Evolutionary conservation across 495 filamentous ascomycete species (phyloP), one percentile per base, ranked within the genome.

Genomic region (Xylaria nigripes): DNA sequence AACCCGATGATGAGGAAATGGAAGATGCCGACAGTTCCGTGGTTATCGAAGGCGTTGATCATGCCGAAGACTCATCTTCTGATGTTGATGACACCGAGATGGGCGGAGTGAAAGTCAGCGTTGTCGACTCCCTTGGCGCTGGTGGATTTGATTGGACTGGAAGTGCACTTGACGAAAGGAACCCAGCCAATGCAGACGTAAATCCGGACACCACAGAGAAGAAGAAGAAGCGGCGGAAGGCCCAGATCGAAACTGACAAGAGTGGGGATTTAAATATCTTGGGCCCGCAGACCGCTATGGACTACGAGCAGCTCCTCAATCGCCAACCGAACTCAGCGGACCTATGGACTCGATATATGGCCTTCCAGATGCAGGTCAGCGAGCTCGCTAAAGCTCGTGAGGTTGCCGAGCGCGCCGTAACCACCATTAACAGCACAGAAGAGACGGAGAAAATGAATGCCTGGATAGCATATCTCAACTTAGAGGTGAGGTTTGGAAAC

Each of bases 281-380:
- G 56, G 94, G 91, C n/a, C 93, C 94, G 2, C 90, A 93, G 67
- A 90, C 88, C 1, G 80, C 86, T 16, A 84, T 85, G 48, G 93
- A 97, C 67, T 97, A 87, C 68, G 93, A 98, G 72, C 87, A 93
- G 48, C 83, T 96, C 46, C 80, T 97, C 38, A 81, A 97, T 32
- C 89, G 90, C 50, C 87, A 95, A 63, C 90, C 93, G 1, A 86
- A 97, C 65, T 87, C 85, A 7, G 94, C 93, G 1, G 71, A 84
- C 43, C 76, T 97, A 22, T 98, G 93, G 93, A 85, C 95, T 47
- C 79, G 86, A 57, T 98, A 96, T 72, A 95, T 97, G 86, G 90
- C 91, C 19, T 95, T 95, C 75, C 89, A 97, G 70, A 81, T 96
- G 63, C 85, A 95, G 67, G 76, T 95, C 48, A 87, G 86, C 68